phyloP scores from a whole-genome alignment of 2,329 filamentous ascomycete genomes.

The Aspergillus sp. region DNA sequence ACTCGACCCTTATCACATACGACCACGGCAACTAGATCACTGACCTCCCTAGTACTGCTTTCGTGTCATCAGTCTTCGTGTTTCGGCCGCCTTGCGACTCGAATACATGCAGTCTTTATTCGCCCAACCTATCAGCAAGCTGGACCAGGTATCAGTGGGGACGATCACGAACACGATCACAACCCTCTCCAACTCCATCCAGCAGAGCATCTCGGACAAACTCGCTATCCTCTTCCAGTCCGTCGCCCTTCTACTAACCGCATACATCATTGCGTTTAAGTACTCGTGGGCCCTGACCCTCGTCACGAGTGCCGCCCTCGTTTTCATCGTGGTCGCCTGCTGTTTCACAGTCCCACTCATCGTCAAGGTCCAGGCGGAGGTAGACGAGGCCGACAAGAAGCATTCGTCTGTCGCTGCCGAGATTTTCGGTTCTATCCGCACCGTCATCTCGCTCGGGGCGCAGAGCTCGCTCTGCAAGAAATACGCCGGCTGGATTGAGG shows the following conservation, averaged over 20 bases:
- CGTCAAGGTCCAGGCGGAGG: conserved; percentile 29
- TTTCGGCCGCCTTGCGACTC: conserved; percentile 51
- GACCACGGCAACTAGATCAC: neutral
- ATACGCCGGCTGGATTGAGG: conserved; percentile 37
- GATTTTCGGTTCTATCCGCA: conserved; percentile 42
- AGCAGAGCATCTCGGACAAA: conserved; percentile 56
- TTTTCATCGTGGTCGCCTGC: conserved; percentile 40
- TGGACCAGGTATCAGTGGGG: conserved; percentile 52
- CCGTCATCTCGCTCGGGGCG: conserved; percentile 46
- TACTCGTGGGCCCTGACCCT: conserved; percentile 55
- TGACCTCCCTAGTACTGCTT: conserved; percentile 38
- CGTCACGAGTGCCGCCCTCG: conserved; percentile 47
- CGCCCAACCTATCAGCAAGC: conserved; percentile 47
- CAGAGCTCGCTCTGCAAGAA: conserved; percentile 35
- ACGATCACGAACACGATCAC: conserved; percentile 54
- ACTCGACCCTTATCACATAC: conserved; percentile 1
- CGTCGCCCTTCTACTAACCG: conserved; percentile 42
- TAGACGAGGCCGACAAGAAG: conserved; percentile 39
- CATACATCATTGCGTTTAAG: conserved; percentile 52
- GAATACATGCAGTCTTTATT: conserved; percentile 52
- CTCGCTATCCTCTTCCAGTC: conserved; percentile 46
- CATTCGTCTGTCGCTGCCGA: conserved; percentile 43
- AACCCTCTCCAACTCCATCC: conserved; percentile 52
- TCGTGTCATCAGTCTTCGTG: conserved; percentile 50
- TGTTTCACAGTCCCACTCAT: conserved; percentile 33